Conservation (phyloP, 2,329 filamentous ascomycete species). For the Blumeria hordei region DNA sequence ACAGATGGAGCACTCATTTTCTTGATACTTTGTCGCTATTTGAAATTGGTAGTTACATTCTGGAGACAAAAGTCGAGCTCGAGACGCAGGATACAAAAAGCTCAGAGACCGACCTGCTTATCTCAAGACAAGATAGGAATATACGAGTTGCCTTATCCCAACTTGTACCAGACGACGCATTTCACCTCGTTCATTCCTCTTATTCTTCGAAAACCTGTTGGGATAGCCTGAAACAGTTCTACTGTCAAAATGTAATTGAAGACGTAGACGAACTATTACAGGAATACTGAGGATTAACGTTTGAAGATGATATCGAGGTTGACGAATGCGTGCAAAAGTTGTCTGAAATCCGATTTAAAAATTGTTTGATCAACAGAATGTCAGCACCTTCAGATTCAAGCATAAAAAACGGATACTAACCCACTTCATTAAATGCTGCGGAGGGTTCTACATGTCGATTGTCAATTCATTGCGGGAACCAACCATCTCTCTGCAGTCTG, state of each 20-base stretch:
- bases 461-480: not conserved
- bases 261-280: not conserved
- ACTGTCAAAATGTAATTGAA: not conserved
- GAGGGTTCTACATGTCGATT: not conserved
- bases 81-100: not conserved
- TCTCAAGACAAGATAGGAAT: not conserved
- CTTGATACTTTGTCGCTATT: not conserved
- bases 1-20: slow-evolving; percentile 1
- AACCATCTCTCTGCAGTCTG: not conserved
- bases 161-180: not conserved
- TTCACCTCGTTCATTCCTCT: not conserved
- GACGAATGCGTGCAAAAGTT: not conserved
- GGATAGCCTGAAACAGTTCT: not conserved
- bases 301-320: not conserved
- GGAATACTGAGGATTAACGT: not conserved
- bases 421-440: not conserved
- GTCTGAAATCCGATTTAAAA: not conserved
- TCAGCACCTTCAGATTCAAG: not conserved
- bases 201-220: not conserved
- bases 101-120: not conserved
- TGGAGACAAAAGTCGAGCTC: not conserved
- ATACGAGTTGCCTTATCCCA: not conserved
- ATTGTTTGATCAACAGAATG: not conserved
- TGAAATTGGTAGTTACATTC: not conserved
- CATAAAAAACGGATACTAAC: not conserved